Conservation (phyloP, 169 alveolate species). For the Theileria luwenshuni region DNA sequence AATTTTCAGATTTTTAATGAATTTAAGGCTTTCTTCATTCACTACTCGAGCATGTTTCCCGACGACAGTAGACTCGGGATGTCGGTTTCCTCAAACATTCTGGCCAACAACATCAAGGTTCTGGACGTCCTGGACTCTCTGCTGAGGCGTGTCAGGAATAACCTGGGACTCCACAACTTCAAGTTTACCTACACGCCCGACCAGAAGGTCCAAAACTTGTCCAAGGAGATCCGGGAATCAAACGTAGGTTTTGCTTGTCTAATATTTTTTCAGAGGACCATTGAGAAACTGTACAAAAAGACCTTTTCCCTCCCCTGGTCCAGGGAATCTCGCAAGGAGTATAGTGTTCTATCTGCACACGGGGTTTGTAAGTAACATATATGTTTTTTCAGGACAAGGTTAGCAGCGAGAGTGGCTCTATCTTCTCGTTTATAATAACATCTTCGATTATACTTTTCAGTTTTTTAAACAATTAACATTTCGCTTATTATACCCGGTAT, state of each 20-base stretch:
- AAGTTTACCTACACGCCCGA: too few relatives aligned
- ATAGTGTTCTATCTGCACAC: background rate
- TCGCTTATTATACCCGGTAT: constrained; percentile 3
- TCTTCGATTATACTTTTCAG: constrained; percentile 5
- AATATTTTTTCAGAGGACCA: background rate
- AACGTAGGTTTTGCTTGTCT: constrained; percentile 1
- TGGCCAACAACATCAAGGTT: constrained; percentile 33
- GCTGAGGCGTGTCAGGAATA: too few relatives aligned
- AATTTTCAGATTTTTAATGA: constrained; percentile 33
- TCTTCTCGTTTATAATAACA: constrained; percentile 10
- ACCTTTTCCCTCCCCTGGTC: constrained; percentile 7
- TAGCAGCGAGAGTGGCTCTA: constrained; percentile 3
- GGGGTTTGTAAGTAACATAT: constrained; percentile 11
- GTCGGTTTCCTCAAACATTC: constrained; percentile 15
- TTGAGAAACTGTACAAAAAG: constrained; percentile 14
- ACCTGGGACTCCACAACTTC: too few relatives aligned
- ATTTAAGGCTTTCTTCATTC: constrained; percentile 41
- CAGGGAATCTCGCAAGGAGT: constrained; percentile 14
- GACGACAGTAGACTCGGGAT: constrained; percentile 4
- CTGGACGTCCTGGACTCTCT: constrained; percentile 28
- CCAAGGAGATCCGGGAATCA: too few relatives aligned
- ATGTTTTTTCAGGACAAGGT: constrained; percentile 9
- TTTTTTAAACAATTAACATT: constrained; percentile 14
- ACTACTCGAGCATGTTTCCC: constrained; percentile 40
- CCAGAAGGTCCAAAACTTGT: too few relatives aligned